Evolutionary conservation across 1,139 yeast genomes (phyloP).

Genomic region (Candida tropicalis): DNA sequence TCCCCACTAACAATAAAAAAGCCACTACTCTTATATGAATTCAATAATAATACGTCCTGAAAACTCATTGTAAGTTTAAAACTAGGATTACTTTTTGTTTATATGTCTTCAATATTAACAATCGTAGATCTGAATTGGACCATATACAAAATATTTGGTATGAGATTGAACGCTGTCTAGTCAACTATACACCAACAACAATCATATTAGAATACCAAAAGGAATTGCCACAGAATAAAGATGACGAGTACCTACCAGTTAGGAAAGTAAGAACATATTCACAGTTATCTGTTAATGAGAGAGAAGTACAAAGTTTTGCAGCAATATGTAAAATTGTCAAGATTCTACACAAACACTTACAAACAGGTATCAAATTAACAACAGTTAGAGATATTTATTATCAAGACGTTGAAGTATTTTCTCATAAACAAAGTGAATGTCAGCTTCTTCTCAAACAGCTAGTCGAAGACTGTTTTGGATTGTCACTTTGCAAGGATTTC

Average conservation of each 20-base stretch:
- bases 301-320: conserved; percentile 15
- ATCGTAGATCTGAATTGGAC: conserved; percentile 9
- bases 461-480: conserved; percentile 28
- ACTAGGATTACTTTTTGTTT: background rate
- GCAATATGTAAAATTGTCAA: conserved; percentile 23
- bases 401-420: conserved; percentile 60
- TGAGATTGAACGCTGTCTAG: conserved; percentile 8
- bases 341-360: conserved; percentile 23
- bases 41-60: background rate
- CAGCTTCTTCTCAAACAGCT: conserved; percentile 42
- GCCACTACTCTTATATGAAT: background rate
- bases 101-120: too few relatives aligned
- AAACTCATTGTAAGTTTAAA: conserved; percentile 1
- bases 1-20: background rate
- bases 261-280: conserved; percentile 6
- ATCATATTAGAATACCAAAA: conserved; percentile 4
- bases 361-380: conserved; percentile 22
- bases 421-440: conserved; percentile 44
- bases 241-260: background rate
- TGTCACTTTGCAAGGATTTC: conserved; percentile 29
- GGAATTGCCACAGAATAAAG: background rate
- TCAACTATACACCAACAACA: conserved; percentile 6
- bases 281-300: conserved; percentile 11
- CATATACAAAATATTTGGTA: conserved; percentile 12
- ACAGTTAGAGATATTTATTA: conserved; percentile 71